Base-by-base conservation (phyloP, 2,329 filamentous ascomycete species). In the Conoideocrella luteorostrata region DNA sequence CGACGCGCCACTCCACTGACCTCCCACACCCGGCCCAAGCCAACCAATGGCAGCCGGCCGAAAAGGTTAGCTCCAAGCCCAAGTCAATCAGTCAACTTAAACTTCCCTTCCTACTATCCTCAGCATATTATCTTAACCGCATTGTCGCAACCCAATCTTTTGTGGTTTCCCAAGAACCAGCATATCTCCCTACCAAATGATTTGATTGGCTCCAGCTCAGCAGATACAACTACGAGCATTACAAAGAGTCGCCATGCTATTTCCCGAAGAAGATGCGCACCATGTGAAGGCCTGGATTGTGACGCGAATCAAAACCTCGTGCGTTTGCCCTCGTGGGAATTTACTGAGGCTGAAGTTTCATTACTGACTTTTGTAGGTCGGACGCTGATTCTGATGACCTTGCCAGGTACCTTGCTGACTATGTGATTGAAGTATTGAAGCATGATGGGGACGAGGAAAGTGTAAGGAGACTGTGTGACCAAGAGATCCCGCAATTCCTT, bases 351-450 rank as follows among this genome's bases (percentile, higher is more conserved):
- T n/a, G n/a, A 42, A 32, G 15, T 15, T 7, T 9, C 15, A 26
- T 7, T 21, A 17, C 41, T 52, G 37, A 55, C 47, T 5, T 39
- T 46, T 38, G 22, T 50, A 88, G 85, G 42, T 87, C 84, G 22
- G 86, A 90, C 56, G 86, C 85, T 40, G 87, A 93, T 59, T 78
- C 82, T 24, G 86, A 89, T 56, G 85, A 91, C 5, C 79, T 93
- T 3, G 86, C 86, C 37, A 87, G 93, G 55, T 93, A 91, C 5
- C 79, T 93, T 3, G 86, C 86, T 37, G 87, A 93, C 55, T 93
- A 90, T 59, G 83, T 91, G n/a, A 72, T 90, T 48, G 86, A 85
- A 6, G 75, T 93, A 17, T 67, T 91, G 36, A 77, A 78, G 50
- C 81, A 85, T 48, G 84, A 88, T 51, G 83, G 82, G 48, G 72